Conservation (phyloP, 2,329 filamentous ascomycete species). For the Phyllosticta paracitricarpa region DNA sequence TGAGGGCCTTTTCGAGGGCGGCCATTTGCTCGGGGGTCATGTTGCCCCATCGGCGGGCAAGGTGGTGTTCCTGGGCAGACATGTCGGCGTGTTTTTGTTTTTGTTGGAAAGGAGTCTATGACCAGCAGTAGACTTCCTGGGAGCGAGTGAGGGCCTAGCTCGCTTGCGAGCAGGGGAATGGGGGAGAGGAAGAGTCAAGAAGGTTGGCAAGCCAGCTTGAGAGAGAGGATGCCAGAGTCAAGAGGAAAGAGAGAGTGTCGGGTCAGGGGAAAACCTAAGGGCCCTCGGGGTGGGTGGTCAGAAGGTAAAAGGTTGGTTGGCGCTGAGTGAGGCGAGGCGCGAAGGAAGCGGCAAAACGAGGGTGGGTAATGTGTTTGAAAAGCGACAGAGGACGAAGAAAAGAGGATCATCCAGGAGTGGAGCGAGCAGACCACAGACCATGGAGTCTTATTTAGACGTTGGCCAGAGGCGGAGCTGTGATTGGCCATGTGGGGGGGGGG, state of each 20-base stretch:
- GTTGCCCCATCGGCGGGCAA: neutral
- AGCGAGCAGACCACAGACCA: neutral
- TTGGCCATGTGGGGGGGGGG: neutral
- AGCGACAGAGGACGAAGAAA: neutral
- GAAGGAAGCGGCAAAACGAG: neutral
- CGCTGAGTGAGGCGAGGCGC: neutral
- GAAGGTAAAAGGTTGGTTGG: neutral
- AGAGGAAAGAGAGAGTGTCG: neutral
- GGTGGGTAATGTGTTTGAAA: neutral
- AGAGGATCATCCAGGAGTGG: neutral
- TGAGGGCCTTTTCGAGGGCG: slow-evolving; percentile 1
- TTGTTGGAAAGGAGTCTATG: neutral
- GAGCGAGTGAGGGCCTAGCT: slow-evolving; percentile 5
- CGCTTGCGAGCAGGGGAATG: slow-evolving; percentile 3
- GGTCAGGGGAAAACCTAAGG: neutral
- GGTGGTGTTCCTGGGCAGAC: neutral
- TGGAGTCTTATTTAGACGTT: neutral
- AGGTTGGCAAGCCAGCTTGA: neutral
- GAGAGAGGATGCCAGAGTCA: neutral
- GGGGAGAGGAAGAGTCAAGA: neutral
- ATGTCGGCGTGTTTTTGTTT: slow-evolving; percentile 1
- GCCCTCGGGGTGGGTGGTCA: neutral
- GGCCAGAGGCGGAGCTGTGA: neutral
- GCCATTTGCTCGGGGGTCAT: slow-evolving; percentile 2
- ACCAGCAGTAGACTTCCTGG: slow-evolving; percentile 6